phyloP scores from a whole-genome alignment of 192 early-diverging fungal genomes.

The Allomyces arbusculus region DNA sequence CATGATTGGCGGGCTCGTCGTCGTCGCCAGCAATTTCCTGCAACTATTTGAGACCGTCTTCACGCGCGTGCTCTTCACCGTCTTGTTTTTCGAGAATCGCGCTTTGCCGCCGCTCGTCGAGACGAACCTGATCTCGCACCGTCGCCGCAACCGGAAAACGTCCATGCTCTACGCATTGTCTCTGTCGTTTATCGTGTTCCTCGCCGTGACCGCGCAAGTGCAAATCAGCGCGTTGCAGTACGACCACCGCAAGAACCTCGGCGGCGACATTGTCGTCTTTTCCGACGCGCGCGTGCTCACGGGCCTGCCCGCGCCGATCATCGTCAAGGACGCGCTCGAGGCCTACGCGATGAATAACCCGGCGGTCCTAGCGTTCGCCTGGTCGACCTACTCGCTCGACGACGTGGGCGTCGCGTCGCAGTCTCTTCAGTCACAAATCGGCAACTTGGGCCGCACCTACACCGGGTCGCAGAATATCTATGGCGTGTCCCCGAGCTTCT shows the following conservation, averaged over 20 bases:
- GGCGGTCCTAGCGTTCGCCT: not conserved
- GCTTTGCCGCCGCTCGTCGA: constrained; percentile 6
- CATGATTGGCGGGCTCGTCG: constrained; percentile 7
- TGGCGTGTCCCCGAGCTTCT: constrained; percentile 8
- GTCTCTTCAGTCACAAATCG: not conserved
- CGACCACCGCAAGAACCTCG: constrained; percentile 3
- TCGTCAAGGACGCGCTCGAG: not conserved
- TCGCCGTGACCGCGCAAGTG: constrained; percentile 6
- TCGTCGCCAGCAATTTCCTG: constrained; percentile 9
- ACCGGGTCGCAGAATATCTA: constrained; percentile 1
- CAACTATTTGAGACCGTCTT: constrained; percentile 5
- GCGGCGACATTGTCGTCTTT: not conserved
- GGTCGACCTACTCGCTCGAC: no score
- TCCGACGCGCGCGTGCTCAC: not conserved
- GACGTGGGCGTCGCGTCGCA: no score
- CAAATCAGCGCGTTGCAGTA: constrained; percentile 8
- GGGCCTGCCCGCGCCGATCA: no score
- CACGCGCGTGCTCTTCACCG: not conserved
- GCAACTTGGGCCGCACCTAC: constrained; percentile 8
- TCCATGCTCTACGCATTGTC: constrained; percentile 10
- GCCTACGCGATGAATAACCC: not conserved
- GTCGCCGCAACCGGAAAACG: constrained; percentile 10
- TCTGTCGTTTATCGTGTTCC: constrained; percentile 10
- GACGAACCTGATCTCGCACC: constrained; percentile 11
- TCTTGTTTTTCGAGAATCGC: constrained; percentile 8